Conservation (phyloP, 2,329 filamentous ascomycete genomes). For the Fusarium bactridioides region DNA sequence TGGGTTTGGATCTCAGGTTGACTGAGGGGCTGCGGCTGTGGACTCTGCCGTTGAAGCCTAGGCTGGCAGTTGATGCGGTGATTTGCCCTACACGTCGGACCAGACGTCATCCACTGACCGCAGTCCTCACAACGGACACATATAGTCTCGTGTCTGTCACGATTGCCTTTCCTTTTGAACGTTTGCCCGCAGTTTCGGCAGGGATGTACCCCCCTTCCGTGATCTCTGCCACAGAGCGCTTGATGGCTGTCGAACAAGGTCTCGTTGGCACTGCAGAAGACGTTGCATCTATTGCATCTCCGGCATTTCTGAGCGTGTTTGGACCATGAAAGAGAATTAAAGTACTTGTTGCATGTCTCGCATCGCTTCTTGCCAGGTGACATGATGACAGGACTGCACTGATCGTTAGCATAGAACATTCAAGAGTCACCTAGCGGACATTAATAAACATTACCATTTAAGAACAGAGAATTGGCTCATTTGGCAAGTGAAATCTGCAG, state of each 20-base stretch:
- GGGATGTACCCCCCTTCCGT: neutral
- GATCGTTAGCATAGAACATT: neutral
- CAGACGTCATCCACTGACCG: neutral
- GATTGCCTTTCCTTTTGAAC: neutral
- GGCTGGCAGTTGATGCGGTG: neutral
- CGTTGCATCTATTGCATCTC: neutral
- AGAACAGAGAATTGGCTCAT: fast-evolving
- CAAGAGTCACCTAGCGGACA: neutral
- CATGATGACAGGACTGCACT: neutral
- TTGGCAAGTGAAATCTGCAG: neutral
- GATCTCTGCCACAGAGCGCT: neutral
- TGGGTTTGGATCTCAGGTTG: too few species aligned
- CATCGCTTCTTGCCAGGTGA: neutral
- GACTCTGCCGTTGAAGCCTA: neutral
- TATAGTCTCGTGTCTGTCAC: neutral
- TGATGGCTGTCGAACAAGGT: neutral
- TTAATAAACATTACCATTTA: fast-evolving
- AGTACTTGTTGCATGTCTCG: neutral
- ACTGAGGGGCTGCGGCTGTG: neutral
- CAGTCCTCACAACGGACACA: neutral
- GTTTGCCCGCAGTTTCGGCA: neutral
- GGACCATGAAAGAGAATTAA: neutral
- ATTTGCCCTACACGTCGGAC: neutral
- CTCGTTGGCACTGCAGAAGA: neutral
- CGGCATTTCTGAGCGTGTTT: neutral